Evolutionary conservation across 176 grass and related monocot genomes (phyloP).

Genomic region (Alloteropsis semialata): DNA sequence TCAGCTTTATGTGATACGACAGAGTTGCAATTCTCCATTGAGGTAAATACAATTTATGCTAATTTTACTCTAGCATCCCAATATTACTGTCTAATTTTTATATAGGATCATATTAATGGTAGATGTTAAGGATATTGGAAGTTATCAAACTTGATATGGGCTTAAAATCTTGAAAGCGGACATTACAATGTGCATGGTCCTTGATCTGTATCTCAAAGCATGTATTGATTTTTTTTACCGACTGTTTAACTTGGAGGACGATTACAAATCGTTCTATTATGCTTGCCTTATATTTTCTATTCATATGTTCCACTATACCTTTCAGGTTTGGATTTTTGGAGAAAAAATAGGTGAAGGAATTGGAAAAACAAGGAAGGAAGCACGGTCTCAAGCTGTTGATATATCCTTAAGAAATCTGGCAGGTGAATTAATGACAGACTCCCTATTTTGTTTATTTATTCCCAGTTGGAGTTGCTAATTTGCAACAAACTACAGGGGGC

Average conservation of each 20-base stretch:
- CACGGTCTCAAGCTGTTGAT: constrained; percentile 59
- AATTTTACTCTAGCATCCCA: neutral
- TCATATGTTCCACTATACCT: constrained; percentile 31
- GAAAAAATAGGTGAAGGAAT: constrained; percentile 82
- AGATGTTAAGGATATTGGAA: neutral
- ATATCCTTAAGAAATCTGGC: constrained; percentile 73
- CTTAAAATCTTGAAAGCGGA: neutral
- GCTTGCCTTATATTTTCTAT: neutral
- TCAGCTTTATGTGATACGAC: constrained; percentile 56
- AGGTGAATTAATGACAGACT: constrained; percentile 34
- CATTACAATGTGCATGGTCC: neutral
- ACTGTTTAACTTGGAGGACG: constrained; percentile 2
- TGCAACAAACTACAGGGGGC: neutral
- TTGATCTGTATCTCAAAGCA: neutral
- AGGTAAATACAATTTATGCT: constrained; percentile 54
- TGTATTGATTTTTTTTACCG: neutral
- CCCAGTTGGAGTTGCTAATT: neutral
- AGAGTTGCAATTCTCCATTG: constrained; percentile 70
- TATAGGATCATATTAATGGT: neutral
- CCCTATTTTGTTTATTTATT: constrained; percentile 18
- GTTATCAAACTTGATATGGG: constrained; percentile 1
- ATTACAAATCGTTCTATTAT: constrained; percentile 10
- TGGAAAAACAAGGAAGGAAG: constrained; percentile 88
- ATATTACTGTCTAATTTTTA: neutral
- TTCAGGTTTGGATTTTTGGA: constrained; percentile 89